Conservation (phyloP, 2,329 filamentous ascomycete genomes). For the Paraconiothyrium brasiliense region DNA sequence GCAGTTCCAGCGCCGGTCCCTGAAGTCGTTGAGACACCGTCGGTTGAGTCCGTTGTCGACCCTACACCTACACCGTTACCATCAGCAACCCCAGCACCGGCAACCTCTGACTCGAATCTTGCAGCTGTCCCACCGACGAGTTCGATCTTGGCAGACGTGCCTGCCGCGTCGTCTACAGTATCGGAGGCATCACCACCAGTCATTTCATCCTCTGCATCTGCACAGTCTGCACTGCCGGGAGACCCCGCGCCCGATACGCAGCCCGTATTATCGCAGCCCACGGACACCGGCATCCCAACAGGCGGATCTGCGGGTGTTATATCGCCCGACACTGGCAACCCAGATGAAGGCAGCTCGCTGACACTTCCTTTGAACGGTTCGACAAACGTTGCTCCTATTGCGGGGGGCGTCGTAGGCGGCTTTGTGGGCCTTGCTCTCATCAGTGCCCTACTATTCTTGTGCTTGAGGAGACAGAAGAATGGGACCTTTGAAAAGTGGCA, state of each 20-base stretch:
- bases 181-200: conserved; percentile 19
- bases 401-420: conserved; percentile 47
- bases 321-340: conserved; percentile 33
- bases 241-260: conserved; percentile 14
- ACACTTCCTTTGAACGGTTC: conserved; percentile 29
- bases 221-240: conserved; percentile 11
- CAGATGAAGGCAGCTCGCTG: conserved; percentile 25
- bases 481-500: conserved; percentile 28
- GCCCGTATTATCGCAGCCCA: conserved; percentile 29
- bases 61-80: conserved; percentile 22
- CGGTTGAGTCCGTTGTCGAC: conserved; percentile 14
- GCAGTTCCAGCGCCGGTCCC: conserved; percentile 17
- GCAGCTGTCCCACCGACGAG: conserved; percentile 35
- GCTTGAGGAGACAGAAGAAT: conserved; percentile 43
- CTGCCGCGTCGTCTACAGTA: conserved; percentile 22
- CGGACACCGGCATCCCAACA: conserved; percentile 26
- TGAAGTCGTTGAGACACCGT: conserved; percentile 16
- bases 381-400: conserved; percentile 42
- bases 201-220: conserved; percentile 20
- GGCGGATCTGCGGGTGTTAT: conserved; percentile 42
- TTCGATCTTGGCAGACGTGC: conserved; percentile 21
- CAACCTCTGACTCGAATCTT: conserved; percentile 43
- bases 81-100: conserved; percentile 30
- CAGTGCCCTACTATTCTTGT: conserved; percentile 44
- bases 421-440: conserved; percentile 45